These are phyloP conservation scores for Dendrocalamus sinicus DNA, from an alignment of 176 grass and related monocot genomes.

Conservation along the genomic window DNA sequence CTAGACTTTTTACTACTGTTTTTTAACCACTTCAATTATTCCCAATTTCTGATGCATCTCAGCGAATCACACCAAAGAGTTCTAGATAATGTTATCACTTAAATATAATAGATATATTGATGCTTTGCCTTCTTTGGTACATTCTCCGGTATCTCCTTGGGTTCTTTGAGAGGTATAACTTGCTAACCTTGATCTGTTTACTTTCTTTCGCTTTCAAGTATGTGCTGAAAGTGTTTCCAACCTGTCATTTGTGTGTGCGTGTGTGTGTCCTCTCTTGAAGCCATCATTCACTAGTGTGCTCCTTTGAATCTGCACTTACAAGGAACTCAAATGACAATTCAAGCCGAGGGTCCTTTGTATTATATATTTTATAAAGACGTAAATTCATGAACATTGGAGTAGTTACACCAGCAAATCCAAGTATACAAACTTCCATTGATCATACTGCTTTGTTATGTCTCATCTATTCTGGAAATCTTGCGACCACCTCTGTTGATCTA, in stretches of 20 bases:
- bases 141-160: slow-evolving; percentile 52
- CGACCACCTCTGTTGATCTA: not conserved
- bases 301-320: not conserved
- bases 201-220: not conserved
- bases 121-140: slow-evolving; percentile 66
- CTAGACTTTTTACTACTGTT: not conserved
- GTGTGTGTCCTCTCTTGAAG: not conserved
- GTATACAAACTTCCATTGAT: not conserved
- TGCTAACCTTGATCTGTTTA: slow-evolving; percentile 26
- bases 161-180: slow-evolving; percentile 63
- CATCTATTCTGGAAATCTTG: not conserved
- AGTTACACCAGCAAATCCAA: slow-evolving; percentile 20
- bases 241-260: not conserved
- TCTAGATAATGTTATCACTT: slow-evolving; percentile 44
- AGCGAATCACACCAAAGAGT: not conserved
- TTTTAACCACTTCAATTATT: not conserved
- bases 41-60: slow-evolving; percentile 21
- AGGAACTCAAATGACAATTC: slow-evolving; percentile 9
- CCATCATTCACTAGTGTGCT: not conserved
- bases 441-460: not conserved
- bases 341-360: not conserved
- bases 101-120: slow-evolving; percentile 59
- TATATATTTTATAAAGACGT: slow-evolving; percentile 10
- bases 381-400: slow-evolving; percentile 4
- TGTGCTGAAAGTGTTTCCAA: not conserved